Conservation (phyloP, 2,329 filamentous ascomycete genomes). For the Alternaria sp. region DNA sequence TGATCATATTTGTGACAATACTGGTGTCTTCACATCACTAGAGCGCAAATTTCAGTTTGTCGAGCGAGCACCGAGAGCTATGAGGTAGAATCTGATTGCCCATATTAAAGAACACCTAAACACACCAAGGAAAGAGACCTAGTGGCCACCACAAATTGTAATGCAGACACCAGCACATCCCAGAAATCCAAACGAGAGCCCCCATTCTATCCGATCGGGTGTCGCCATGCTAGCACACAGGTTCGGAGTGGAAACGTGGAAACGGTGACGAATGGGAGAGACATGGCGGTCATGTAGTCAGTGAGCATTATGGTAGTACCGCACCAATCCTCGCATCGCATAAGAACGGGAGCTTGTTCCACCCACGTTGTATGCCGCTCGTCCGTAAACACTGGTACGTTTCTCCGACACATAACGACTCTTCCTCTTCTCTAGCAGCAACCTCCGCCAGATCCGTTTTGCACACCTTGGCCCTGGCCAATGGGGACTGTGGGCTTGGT, state of each 20-base stretch:
- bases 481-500: slow-evolving; percentile 98
- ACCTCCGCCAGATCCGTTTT: slow-evolving; percentile 81
- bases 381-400: slow-evolving; percentile 22
- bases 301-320: slow-evolving; percentile 38
- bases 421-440: slow-evolving; percentile 76
- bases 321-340: slow-evolving; percentile 31
- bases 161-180: slow-evolving; percentile 33
- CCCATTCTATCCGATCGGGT: slow-evolving; percentile 32
- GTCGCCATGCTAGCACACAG: slow-evolving; percentile 39
- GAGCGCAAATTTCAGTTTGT: background rate
- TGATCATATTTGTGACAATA: background rate
- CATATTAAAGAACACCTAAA: slow-evolving; percentile 38
- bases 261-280: slow-evolving; percentile 27
- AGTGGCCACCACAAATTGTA: slow-evolving; percentile 42
- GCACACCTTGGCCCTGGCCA: slow-evolving; percentile 91
- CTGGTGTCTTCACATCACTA: slow-evolving; percentile 1
- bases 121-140: slow-evolving; percentile 30
- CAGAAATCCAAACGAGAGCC: slow-evolving; percentile 43
- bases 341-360: slow-evolving; percentile 34
- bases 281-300: slow-evolving; percentile 33
- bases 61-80: slow-evolving; percentile 7
- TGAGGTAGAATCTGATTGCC: slow-evolving; percentile 33
- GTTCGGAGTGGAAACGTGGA: slow-evolving; percentile 24
- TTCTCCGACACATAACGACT: slow-evolving; percentile 18
- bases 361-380: slow-evolving; percentile 40